Percentiles rank a stretch among this genome's conserved stretches.
Conservation (phyloP, 768 basidiomycete genomes). For the Clavaria fumosa region DNA sequence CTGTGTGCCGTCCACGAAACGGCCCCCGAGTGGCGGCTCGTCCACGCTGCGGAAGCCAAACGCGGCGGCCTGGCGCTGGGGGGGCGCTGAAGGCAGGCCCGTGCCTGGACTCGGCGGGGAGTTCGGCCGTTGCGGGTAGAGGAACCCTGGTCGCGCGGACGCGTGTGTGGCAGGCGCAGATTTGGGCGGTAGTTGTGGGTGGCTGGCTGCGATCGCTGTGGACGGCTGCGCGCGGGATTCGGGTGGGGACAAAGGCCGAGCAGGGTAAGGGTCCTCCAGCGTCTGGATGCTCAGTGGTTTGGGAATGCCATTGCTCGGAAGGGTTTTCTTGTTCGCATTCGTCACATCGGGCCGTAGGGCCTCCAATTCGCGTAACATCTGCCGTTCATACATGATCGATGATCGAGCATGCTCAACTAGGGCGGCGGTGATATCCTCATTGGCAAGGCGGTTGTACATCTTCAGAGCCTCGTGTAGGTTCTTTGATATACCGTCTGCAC, state of each 20-base stretch:
- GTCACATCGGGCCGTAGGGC: conserved; percentile 63
- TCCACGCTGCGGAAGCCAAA: conserved; percentile 18
- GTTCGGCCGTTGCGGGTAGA: conserved; percentile 13
- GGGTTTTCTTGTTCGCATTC: conserved; percentile 46
- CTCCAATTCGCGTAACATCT: conserved; percentile 78
- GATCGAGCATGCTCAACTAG: conserved; percentile 89
- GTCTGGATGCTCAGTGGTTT: conserved; percentile 48
- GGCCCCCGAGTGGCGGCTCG: conserved; percentile 45
- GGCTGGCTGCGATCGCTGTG: conserved; percentile 21
- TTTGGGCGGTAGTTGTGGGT: conserved; percentile 13
- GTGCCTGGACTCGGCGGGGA: conserved; percentile 35
- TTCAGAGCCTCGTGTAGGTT: conserved; percentile 81
- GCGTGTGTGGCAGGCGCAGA: conserved; percentile 15
- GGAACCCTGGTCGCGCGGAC: conserved; percentile 1
- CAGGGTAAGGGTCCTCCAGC: conserved; percentile 41
- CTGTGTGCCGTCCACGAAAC: conserved; percentile 58
- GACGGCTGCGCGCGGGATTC: conserved; percentile 18
- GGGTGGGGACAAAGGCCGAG: conserved; percentile 17
- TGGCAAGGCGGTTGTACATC: conserved; percentile 71
- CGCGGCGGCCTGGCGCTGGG: conserved; percentile 17
- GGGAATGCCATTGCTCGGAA: conserved; percentile 34
- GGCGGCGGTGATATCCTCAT: conserved; percentile 82
- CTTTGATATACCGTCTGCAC: conserved; percentile 88
- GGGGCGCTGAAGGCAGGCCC: conserved; percentile 34
- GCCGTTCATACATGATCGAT: conserved; percentile 82